A percentile compares a stretch with the other conserved stretches of the same genome.
phyloP scores from a whole-genome alignment of 495 filamentous ascomycete species.

The Penicillium samsonianum region DNA sequence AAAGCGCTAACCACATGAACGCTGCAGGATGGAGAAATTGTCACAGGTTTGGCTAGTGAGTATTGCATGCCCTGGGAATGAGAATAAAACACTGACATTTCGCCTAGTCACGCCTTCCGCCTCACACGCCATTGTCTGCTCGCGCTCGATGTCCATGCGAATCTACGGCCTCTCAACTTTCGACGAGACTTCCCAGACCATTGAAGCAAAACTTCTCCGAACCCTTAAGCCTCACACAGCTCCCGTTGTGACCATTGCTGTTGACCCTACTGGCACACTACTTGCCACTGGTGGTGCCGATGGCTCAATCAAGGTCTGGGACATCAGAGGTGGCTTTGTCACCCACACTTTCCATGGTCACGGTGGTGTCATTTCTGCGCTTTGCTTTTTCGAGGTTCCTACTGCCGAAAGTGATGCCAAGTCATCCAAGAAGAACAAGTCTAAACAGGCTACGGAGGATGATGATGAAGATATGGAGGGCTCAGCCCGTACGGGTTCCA shows the following conservation, averaged over 20 bases:
- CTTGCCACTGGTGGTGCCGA: constrained; percentile 90
- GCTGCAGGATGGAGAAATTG: constrained; percentile 81
- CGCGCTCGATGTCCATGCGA: constrained; percentile 89
- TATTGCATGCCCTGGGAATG: constrained; percentile 13
- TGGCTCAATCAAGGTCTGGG: constrained; percentile 93
- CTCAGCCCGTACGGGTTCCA: constrained; percentile 39
- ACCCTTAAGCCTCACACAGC: constrained; percentile 88
- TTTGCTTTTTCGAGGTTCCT: constrained; percentile 83
- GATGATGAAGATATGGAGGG: constrained; percentile 48
- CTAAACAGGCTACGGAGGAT: constrained; percentile 33
- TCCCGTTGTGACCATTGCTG: constrained; percentile 79
- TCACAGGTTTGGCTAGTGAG: constrained; percentile 82
- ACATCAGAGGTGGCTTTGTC: constrained; percentile 84
- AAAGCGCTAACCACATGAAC: constrained; percentile 22
- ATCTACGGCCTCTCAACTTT: constrained; percentile 73
- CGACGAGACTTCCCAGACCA: constrained; percentile 47
- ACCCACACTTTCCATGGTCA: constrained; percentile 96
- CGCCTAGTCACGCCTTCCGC: constrained; percentile 77
- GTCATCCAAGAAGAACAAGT: constrained; percentile 43
- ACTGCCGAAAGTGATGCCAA: constrained; percentile 27
- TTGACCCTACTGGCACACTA: constrained; percentile 84
- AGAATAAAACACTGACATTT: constrained; percentile 12
- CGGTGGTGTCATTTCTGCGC: constrained; percentile 82
- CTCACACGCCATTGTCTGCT: constrained; percentile 86
- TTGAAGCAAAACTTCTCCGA: constrained; percentile 69